Evolutionary conservation across 805 yeast genomes (phyloP), one percentile per base, ranked within the genome.

Genomic region (Saccharomycopsis guyanensis): DNA sequence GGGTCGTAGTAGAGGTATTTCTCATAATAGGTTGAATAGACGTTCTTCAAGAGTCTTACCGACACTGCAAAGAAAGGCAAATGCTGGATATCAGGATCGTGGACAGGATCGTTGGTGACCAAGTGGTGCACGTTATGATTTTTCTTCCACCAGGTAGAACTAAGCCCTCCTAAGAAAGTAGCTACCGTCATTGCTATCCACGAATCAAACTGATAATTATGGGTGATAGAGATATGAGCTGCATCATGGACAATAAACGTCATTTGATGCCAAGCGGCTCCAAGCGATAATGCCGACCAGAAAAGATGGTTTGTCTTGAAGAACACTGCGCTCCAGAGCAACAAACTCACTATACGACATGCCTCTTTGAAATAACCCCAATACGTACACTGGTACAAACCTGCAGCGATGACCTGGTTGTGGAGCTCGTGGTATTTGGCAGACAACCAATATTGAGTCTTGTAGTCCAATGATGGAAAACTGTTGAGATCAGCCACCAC

Each of bases 31-130:
- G 95, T 85, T 22, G 95, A 85, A 59, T 78, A 85, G 5, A 86
- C 76, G 56, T 76, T 70, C 2, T 76, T 78, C 54, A 87, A 75
- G 3, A 87, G 66, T 51, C 83, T 68, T 1, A 84, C 71, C 45
- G 88, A 80, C 16, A 87, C 94, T 2, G 95, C 94, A 60, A 87
- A 87, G 56, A 87, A 87, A 1, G 96, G 96, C 53, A 87, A 62
- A 64, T 87, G 96, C 63, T 87, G 96, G 59, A 87, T 88, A 64
- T 87, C 96, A 0, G 96, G 96, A 57, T 87, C 96, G 59, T 88
- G 95, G 1, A 83, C 82, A 0, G 96, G 96, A 59, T 87, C 95
- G 62, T 87, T 87, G n/a, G 96, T 84, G 45, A 87, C 73, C 43
- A 87, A 65, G 60, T 87, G 96, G 63, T 87, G 96, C n/a, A 87